phyloP scores from a whole-genome alignment of 306 rosid species.

The Rubus parviflorus region DNA sequence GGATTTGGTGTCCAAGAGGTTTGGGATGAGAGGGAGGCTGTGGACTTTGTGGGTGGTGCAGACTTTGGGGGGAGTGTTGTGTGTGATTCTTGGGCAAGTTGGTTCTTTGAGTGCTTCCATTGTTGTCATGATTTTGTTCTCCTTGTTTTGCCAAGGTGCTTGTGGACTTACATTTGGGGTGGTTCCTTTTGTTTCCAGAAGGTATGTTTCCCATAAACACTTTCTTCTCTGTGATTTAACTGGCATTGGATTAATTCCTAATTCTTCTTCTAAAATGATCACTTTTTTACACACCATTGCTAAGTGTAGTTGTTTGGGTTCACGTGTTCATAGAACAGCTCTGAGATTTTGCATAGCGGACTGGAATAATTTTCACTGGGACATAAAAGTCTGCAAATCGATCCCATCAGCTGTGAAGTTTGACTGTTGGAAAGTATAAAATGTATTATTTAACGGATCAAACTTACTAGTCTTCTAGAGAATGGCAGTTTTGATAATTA shows the following conservation, averaged over 20 bases:
- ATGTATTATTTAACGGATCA: not conserved
- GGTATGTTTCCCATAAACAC: slow-evolving; percentile 33
- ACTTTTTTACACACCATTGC: not conserved
- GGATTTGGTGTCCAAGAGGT: slow-evolving; percentile 56
- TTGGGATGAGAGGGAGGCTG: slow-evolving; percentile 85
- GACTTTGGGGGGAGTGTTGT: slow-evolving; percentile 66
- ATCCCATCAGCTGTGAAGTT: slow-evolving; percentile 1
- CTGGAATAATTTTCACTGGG: not conserved
- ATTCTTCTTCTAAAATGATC: not conserved
- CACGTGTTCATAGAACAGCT: not conserved
- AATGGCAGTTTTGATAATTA: not conserved
- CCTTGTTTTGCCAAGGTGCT: slow-evolving; percentile 78
- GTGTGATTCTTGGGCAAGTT: slow-evolving; percentile 58
- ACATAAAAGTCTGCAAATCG: not conserved
- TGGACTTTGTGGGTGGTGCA: slow-evolving; percentile 76
- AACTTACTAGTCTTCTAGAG: not conserved
- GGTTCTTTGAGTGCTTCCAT: slow-evolving; percentile 52
- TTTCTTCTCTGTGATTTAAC: not conserved
- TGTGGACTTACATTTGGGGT: slow-evolving; percentile 95
- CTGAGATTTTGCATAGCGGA: not conserved
- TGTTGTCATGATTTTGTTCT: slow-evolving; percentile 69
- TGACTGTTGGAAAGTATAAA: not conserved
- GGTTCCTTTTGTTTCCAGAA: slow-evolving; percentile 87
- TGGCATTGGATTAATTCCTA: not conserved
- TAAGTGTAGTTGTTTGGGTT: not conserved